Base-by-base conservation (phyloP, 2,329 filamentous ascomycete species). In the Fusarium sp. region DNA sequence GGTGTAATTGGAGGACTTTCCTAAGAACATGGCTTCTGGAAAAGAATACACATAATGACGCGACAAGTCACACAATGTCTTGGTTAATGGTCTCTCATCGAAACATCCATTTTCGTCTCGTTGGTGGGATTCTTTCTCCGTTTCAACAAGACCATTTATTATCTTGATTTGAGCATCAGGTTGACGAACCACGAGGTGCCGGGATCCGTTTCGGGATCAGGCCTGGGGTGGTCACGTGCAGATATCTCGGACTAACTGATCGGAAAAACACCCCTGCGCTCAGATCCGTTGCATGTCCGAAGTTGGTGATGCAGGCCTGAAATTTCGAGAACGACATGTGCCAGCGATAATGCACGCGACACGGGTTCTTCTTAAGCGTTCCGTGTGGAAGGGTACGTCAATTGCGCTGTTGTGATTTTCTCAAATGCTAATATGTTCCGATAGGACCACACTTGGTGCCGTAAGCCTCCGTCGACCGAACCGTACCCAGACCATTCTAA, bases 321-420 rank as follows among this genome's bases (percentile, higher is more conserved):
- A 75, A 72, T 69, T 72, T 69, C 58, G 44, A 61, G 40, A 64
- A 72, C 59, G 72, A 67, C 46, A 68, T 74, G 74, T 67, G 65
- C 65, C 57, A 73, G 69, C 66, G 54, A 82, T 73, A 76, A 94
- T 94, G 92, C 86, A 90, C 78, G 86, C 90, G 68, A 93, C 92
- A 73, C 85, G 89, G 76, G 85, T 84, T 75, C 86, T 93, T 18
- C 78, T 92, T 38, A 90, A 90, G 82, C 91, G 93, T 74, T 96
- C 93, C 50, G 90, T 95, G 76, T 97, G 93, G 93, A 97, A 97
- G 87, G 93, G 93, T 94, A 81, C 72, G 81, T 62, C 17, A 36
- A 26, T 20, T 20, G 24, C 9, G 8, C 13, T 48, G 15, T 40
- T 11, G 10, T 38, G 26, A 18, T 20, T 3, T 20, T 43, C 20